Evolutionary conservation across 179 eudicot species (phyloP), one percentile per base, ranked within the genome.

Genomic region (Patellifolia procumbens): DNA sequence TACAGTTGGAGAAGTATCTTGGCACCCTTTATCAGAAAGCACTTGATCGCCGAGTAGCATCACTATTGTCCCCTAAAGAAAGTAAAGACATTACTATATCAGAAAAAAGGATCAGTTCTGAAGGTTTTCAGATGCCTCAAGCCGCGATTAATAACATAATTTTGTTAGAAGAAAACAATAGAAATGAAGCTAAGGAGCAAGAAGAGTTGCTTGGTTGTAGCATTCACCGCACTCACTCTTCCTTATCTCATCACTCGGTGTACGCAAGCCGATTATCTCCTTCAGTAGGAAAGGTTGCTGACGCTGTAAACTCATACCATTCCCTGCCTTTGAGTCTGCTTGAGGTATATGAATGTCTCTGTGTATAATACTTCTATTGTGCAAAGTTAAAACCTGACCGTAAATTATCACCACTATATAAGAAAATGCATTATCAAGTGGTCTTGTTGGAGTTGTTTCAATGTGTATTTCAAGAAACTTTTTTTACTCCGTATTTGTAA

Each of bases 1-100:
- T 78, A 72, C 74, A 84, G 45, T 79, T 92, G 81, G 97, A 91
- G 85, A 87, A 83, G 73, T 78, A 89, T 81, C 90, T 91, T 45
- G 88, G 91, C 5, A 81, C 86, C 45, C 22, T 88, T 77, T 89
- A 91, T 58, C 79, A 91, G 32, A 88, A 81, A 74, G 81, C 76
- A 15, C 82, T 83, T 58, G 86, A 83, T 45, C 87, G 86, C 43
- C 75, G 73, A 52, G 49, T 69, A 45, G 78, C 82, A 45, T 51
- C 75, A 19, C 42, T 77, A 6, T 37, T 11, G 9, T 39, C n/a
- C n/a, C n/a, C n/a, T n/a, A n/a, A n/a, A n/a, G n/a, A n/a, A n/a
- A n/a, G 66, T 22, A 73, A 62, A 29, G 70, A 56, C 35, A 62
- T 65, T 62, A n/a, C n/a, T n/a, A 34, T 22, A 59, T 5, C 79